Base-by-base conservation (phyloP, 495 filamentous ascomycete species). In the Tirmania nivea region DNA sequence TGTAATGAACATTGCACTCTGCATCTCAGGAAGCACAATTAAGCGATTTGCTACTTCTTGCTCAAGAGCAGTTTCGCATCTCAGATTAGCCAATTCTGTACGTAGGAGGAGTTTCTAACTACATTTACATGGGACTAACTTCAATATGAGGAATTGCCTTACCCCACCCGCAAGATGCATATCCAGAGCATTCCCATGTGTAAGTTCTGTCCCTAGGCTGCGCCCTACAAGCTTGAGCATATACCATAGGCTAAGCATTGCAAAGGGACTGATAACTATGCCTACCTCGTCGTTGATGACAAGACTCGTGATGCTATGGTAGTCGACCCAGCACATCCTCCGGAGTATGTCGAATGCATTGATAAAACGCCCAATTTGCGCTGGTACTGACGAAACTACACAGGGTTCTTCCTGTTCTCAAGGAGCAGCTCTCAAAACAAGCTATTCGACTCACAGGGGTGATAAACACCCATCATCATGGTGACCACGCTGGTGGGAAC, bases 141-240 rank as follows among this genome's bases (percentile, higher is more conserved):
- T 14, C 12, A 8, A 2, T 45, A 45, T 19, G 14, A 14, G 12
- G 14, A 45, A 45, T 14, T 14, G 39, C 9, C 39, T 3, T 8
- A 8, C 17, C 39, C 39, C 48, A 50, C 48, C 48, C 71, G 75
- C 67, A 67, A 65, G 59, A 97, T 97, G 90, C 87, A 95, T 80
- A 82, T 97, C 68, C 78, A 87, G 66, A 86, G 86, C 54, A 94
- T 97, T 71, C 90, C 90, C 35, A 97, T 96, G 90, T 96, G 89
- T 94, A 78, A 63, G 84, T 75, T 17, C 12, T 37, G 54, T 35
- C 3, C 16, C 42, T 16, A 14, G 52, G 36, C 42, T 53, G 19
- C 31, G 11, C 52, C 14, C 5, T 20, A 20, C 3, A 36, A 49
- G n/a, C 12, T 35, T 45, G 53, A 34, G 31, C 55, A n/a, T 49